Base-by-base conservation (phyloP, 805 yeast species). In the Barnettozyma sucrosica region DNA sequence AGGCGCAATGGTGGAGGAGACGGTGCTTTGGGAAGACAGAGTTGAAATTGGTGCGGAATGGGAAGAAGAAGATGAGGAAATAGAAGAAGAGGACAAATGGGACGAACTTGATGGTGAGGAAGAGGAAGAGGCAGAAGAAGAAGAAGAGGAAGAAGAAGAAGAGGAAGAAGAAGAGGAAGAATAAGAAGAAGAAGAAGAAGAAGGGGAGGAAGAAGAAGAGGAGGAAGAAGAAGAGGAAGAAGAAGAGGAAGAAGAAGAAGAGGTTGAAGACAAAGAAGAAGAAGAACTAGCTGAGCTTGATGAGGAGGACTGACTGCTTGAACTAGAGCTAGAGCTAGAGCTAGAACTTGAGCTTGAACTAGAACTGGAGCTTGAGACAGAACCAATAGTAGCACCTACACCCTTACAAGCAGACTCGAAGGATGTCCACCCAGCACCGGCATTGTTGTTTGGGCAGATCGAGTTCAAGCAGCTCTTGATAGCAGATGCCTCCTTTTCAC, bases 401-500 rank as follows among this genome's bases (percentile, higher is more conserved):
- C 69, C 74, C n/a, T 64, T 49, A 68, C 90, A 85, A 14, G 80
- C 59, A 51, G 64, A 53, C 61, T 76, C 62, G 65, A 87, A 85
- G 20, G 82, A 74, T 30, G 72, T 51, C 58, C 69, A 70, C 51
- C 96, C 97, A 46, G 71, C 63, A 44, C 67, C 77, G 36, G 80
- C 72, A 42, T 71, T 66, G 54, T 75, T 84, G 58, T 73, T 66
- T 57, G 95, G 90, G 72, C 97, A 89, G 52, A 71, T 75, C 49
- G 71, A 63, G 48, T 75, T 68, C 67, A 89, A 73, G 72, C 97
- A 89, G 44, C 68, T 52, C 61, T 79, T 67, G 56, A 89, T 68
- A 38, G 75, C 69, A 50, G 68, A 51, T 53, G 75, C 66, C 58
- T 85, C 79, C 45, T 71, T 70, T 37, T 74, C 66, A 68, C 95